Percentiles rank a stretch among this genome's conserved stretches.
phyloP scores from a whole-genome alignment of 2,329 filamentous ascomycete species.

The Fusarium camptoceras region DNA sequence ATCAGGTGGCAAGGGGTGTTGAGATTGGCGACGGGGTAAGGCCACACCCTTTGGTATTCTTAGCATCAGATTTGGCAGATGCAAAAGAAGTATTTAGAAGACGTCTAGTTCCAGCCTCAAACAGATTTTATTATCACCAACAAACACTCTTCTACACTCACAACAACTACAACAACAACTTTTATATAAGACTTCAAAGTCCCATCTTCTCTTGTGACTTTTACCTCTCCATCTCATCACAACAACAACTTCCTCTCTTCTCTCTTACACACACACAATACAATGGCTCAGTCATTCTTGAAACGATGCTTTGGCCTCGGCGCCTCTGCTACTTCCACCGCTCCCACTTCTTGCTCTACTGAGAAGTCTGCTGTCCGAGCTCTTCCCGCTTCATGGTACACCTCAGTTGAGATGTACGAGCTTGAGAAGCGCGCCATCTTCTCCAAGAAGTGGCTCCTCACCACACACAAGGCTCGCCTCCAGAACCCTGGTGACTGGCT shows the following conservation, averaged over 20 bases:
- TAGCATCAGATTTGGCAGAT: slow-evolving; percentile 29
- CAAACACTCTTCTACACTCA: slow-evolving; percentile 27
- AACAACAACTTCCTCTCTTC: slow-evolving; percentile 9
- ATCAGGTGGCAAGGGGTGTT: slow-evolving; percentile 40
- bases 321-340: slow-evolving; percentile 26
- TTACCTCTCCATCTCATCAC: slow-evolving; percentile 8
- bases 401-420: slow-evolving; percentile 65
- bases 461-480: slow-evolving; percentile 64
- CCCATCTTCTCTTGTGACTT: slow-evolving; percentile 1
- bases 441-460: slow-evolving; percentile 67
- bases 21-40: slow-evolving; percentile 15
- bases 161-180: slow-evolving; percentile 7
- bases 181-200: slow-evolving; percentile 30
- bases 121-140: slow-evolving; percentile 24
- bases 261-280: slow-evolving; percentile 21
- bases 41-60: slow-evolving; percentile 30
- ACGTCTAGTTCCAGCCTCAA: slow-evolving; percentile 35
- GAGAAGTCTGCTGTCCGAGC: slow-evolving; percentile 49
- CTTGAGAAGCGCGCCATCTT: slow-evolving; percentile 69
- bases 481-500: slow-evolving; percentile 67
- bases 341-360: slow-evolving; percentile 12
- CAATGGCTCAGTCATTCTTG: slow-evolving; percentile 47
- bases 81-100: slow-evolving; percentile 38
- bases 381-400: slow-evolving; percentile 65
- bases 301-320: slow-evolving; percentile 56